Evolutionary conservation across 495 filamentous ascomycete species (phyloP), one percentile per base, ranked within the genome.

Genomic region (Amniculicola lignicola): DNA sequence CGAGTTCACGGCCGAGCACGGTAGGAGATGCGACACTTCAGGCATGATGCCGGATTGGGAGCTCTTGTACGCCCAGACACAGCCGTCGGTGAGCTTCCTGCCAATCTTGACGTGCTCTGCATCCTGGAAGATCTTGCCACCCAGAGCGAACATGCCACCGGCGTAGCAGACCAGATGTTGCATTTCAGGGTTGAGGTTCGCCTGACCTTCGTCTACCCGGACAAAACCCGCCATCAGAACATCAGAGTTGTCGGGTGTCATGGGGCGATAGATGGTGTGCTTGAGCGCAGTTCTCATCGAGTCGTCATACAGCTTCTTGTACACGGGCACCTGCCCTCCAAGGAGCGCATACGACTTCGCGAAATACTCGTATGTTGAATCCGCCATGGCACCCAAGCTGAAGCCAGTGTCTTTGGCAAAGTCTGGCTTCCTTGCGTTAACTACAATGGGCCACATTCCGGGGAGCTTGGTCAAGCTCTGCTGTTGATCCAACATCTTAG

Each of bases 141-240:
- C 83, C 12, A 86, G 74, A 18, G 72, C 76, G n/a, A 84, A 77
- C 63, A 80, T 85, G 22, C 81, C 82, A 27, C 82, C 82, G 10
- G 81, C 69, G 58, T 78, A 86, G 65, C 82, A 86, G 22, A 75
- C 78, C 7, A 85, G 71, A 60, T 86, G 82, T 45, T 86, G 79
- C 16, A 65, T 68, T 50, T 70, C 60, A 1, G 70, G 64, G 27
- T 76, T 64, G 1, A 78, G 53, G 1, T 39, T 64, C 5, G 51
- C 42, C 12, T 19, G 23, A 3, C 44, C 19, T n/a, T n/a, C 50
- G 22, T 50, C 41, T 6, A 49, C 67, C 3, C 64, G 59, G 4
- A 73, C 63, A 15, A 65, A 51, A 14, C 71, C 70, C 9, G 67
- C 47, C 22, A 71, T 64, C 1, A 72, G 51, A 22, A 72, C 68